Evolutionary conservation across 2,329 filamentous ascomycete genomes (phyloP).

Genomic region (Bipolaris gigantea): DNA sequence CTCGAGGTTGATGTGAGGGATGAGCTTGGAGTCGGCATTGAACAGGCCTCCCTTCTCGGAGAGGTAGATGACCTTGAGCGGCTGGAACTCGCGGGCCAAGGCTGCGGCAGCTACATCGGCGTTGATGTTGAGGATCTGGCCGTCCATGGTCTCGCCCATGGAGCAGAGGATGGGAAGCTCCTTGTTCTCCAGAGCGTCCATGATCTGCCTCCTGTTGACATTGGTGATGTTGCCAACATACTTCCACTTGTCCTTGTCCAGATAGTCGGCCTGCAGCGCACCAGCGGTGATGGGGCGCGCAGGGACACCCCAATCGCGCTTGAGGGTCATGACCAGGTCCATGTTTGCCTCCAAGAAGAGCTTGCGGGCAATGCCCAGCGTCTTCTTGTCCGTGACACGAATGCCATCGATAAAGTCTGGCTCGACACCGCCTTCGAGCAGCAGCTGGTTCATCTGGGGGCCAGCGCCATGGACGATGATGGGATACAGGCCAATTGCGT

Average conservation of each 20-base stretch:
- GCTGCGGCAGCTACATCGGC: conserved; percentile 95
- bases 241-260: conserved; percentile 95
- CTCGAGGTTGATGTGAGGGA: conserved; percentile 95
- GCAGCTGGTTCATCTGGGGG: conserved; percentile 88
- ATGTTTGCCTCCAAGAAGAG: conserved; percentile 95
- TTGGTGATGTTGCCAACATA: conserved; percentile 93
- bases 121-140: conserved; percentile 94
- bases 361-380: conserved; percentile 83
- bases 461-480: conserved; percentile 95
- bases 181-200: conserved; percentile 82
- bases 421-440: conserved; percentile 89
- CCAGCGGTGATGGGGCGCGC: conserved; percentile 87
- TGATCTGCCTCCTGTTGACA: conserved; percentile 87
- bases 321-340: conserved; percentile 85
- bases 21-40: conserved; percentile 93
- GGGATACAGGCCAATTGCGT: conserved; percentile 91
- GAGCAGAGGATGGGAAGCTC: conserved; percentile 93
- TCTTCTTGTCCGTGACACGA: conserved; percentile 93
- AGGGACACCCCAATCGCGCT: conserved; percentile 78
- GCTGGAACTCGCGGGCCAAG: conserved; percentile 83
- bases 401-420: conserved; percentile 97
- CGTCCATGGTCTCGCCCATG: conserved; percentile 91
- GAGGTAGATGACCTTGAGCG: conserved; percentile 97
- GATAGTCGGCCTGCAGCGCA: conserved; percentile 89
- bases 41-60: conserved; percentile 97